phyloP scores from a whole-genome alignment of 1,284 basidiomycete species.

The Sanghuangporus sanghuang region DNA sequence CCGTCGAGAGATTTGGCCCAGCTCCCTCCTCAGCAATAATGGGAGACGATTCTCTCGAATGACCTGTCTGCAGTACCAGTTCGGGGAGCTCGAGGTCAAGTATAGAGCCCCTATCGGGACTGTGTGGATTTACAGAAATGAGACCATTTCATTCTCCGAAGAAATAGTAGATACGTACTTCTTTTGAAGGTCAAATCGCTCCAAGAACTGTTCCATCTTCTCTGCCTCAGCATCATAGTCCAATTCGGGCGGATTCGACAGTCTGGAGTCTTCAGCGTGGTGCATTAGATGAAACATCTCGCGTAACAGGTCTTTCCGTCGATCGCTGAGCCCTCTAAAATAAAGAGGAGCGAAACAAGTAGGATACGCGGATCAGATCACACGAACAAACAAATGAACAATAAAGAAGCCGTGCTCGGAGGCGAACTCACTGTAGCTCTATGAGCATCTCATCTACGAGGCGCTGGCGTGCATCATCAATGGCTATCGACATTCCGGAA shows the following conservation, averaged over 20 bases:
- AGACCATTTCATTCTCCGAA: conserved; percentile 15
- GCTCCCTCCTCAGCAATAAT: background rate
- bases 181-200: conserved; percentile 14
- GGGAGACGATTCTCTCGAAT: conserved; percentile 1
- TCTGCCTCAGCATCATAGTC: conserved; percentile 31
- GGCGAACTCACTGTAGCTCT: conserved; percentile 20
- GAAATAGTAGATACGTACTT: conserved; percentile 17
- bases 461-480: background rate
- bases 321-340: conserved; percentile 50
- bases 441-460: conserved; percentile 22
- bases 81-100: conserved; percentile 10
- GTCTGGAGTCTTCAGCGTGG: conserved; percentile 40
- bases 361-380: background rate
- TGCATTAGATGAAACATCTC: conserved; percentile 63
- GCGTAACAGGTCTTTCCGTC: conserved; percentile 59
- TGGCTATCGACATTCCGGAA: background rate
- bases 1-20: background rate
- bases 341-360: background rate
- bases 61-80: background rate
- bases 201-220: conserved; percentile 15
- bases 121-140: background rate
- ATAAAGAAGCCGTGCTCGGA: background rate
- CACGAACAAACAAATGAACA: background rate
- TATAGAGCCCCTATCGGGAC: conserved; percentile 11
- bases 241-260: conserved; percentile 31